Evolutionary conservation across 768 basidiomycete genomes (phyloP).

Genomic region (Butyriboletus loyo): DNA sequence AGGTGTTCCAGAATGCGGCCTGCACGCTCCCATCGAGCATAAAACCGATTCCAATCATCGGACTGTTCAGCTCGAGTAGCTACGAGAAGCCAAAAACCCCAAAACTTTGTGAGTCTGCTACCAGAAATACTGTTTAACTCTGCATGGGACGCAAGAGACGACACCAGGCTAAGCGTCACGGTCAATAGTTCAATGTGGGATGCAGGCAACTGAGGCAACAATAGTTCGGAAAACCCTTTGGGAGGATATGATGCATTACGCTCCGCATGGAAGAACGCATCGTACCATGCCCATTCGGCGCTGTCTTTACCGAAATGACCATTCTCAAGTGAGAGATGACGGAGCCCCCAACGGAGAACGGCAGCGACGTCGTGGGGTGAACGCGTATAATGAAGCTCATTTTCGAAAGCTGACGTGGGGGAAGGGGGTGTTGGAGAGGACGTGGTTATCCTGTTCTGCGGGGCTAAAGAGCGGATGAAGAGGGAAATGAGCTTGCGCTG

Average conservation of each 20-base stretch:
- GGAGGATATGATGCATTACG: slow-evolving; percentile 56
- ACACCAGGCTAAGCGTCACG: slow-evolving; percentile 58
- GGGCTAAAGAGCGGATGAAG: slow-evolving; percentile 63
- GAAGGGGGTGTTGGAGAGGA: slow-evolving; percentile 51
- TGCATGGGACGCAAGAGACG: slow-evolving; percentile 66
- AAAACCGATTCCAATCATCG: slow-evolving; percentile 66
- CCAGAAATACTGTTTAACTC: slow-evolving; percentile 74
- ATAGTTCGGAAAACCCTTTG: slow-evolving; percentile 57
- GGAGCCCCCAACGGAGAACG: slow-evolving; percentile 76
- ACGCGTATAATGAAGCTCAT: slow-evolving; percentile 60
- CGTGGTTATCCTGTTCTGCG: slow-evolving; percentile 43
- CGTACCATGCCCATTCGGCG: slow-evolving; percentile 66
- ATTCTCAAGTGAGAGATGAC: slow-evolving; percentile 65
- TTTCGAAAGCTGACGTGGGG: slow-evolving; percentile 52
- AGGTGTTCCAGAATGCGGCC: slow-evolving; percentile 75
- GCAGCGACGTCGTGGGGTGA: slow-evolving; percentile 78
- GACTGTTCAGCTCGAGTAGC: slow-evolving; percentile 43
- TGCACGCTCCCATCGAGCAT: slow-evolving; percentile 69
- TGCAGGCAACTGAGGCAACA: slow-evolving; percentile 58
- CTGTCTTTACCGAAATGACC: slow-evolving; percentile 54
- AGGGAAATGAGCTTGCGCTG: slow-evolving; percentile 67
- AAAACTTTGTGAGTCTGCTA: slow-evolving; percentile 70
- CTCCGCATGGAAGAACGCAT: slow-evolving; percentile 58
- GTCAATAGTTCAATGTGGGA: slow-evolving; percentile 58
- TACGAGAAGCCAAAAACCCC: slow-evolving; percentile 71